These are phyloP conservation scores for Colletotrichum cordylinicola DNA, from an alignment of 2,329 filamentous ascomycete species.

Conservation along the genomic window DNA sequence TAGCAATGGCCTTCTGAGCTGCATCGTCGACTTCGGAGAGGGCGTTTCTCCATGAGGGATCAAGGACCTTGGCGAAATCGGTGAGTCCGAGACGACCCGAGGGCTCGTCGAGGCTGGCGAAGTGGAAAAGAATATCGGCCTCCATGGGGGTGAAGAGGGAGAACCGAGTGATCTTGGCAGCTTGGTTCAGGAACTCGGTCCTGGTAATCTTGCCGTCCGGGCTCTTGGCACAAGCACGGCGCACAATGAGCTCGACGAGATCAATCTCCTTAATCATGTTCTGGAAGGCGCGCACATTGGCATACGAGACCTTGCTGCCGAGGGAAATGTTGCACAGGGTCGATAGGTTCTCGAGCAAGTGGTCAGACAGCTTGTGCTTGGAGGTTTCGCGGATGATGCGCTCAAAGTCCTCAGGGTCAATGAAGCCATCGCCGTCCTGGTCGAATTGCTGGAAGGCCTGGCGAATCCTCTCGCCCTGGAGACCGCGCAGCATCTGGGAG, in stretches of 20 bases:
- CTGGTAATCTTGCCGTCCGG: constrained; percentile 91
- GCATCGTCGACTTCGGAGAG: constrained; percentile 56
- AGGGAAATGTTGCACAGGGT: constrained; percentile 94
- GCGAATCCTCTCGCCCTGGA: constrained; percentile 94
- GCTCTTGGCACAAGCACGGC: constrained; percentile 84
- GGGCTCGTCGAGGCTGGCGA: constrained; percentile 89
- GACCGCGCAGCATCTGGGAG: constrained; percentile 93
- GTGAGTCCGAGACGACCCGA: constrained; percentile 81
- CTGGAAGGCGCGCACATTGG: constrained; percentile 96
- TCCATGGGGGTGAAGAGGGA: constrained; percentile 98
- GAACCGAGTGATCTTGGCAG: constrained; percentile 88
- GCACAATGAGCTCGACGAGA: constrained; percentile 90
- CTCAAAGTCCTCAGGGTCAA: constrained; percentile 94
- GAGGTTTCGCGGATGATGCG: constrained; percentile 94
- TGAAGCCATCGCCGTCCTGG: constrained; percentile 90
- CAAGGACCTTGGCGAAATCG: constrained; percentile 95
- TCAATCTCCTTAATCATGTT: constrained; percentile 99
- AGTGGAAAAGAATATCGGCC: constrained; percentile 98
- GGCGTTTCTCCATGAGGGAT: constrained; percentile 84
- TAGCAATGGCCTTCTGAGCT: constrained; percentile 35
- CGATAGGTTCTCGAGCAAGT: constrained; percentile 87
- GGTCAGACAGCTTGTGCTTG: constrained; percentile 95
- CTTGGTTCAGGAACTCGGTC: constrained; percentile 93
- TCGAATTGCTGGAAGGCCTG: constrained; percentile 95
- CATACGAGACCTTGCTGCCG: constrained; percentile 94